Evolutionary conservation across 179 eudicot species (phyloP).

Genomic region (Sideroxylon spinosum): DNA sequence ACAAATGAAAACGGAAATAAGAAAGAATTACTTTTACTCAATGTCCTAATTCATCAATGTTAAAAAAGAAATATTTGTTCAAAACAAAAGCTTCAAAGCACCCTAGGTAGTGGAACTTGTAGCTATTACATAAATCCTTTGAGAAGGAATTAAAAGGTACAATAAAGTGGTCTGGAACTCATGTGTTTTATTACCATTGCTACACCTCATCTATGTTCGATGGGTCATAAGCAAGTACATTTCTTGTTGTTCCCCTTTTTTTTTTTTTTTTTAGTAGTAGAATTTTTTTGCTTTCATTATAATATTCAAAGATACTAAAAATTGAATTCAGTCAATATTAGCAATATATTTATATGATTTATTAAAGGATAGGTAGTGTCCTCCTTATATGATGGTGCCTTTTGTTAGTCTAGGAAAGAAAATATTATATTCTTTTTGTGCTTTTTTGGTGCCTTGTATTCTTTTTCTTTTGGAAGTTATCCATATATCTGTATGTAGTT

Average conservation of each 20-base stretch:
- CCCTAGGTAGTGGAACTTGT: background rate
- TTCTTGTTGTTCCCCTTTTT: background rate
- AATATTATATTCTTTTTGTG: background rate
- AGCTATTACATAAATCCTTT: slow-evolving; percentile 24
- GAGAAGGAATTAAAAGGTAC: slow-evolving; percentile 51
- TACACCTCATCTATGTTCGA: slow-evolving; percentile 98
- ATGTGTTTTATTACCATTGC: slow-evolving; percentile 87
- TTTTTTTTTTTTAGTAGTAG: too few relatives aligned
- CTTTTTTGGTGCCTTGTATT: too few relatives aligned
- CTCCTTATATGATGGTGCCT: background rate
- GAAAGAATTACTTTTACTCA: background rate
- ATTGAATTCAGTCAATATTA: background rate
- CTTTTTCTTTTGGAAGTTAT: too few relatives aligned
- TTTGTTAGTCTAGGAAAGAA: background rate
- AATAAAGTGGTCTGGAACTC: slow-evolving; percentile 79
- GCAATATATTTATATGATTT: background rate
- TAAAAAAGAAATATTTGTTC: background rate
- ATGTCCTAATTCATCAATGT: background rate
- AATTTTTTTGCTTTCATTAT: background rate
- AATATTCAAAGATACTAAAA: background rate
- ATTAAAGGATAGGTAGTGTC: background rate
- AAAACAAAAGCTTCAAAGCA: background rate
- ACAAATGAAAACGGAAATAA: background rate
- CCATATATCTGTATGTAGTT: too few relatives aligned
- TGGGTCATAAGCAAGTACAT: slow-evolving; percentile 93